Percentiles rank a stretch among this genome's conserved stretches.
Conservation (phyloP, 2,329 filamentous ascomycete species). For the Microsporum audouinii region DNA sequence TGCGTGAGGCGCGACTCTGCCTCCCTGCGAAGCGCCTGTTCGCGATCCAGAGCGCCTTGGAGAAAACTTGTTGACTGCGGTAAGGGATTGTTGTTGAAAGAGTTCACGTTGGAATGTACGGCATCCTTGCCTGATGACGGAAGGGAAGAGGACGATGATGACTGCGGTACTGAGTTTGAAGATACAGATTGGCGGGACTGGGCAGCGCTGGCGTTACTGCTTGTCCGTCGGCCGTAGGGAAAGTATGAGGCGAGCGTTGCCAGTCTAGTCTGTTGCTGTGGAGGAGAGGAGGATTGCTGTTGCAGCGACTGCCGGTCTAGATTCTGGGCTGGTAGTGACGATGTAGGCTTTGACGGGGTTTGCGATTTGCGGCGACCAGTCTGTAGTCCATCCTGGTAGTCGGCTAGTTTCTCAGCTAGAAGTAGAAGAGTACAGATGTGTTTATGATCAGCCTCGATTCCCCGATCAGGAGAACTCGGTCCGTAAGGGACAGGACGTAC, state of each 20-base stretch:
- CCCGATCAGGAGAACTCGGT: not conserved
- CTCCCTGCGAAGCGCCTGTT: slow-evolving; percentile 44
- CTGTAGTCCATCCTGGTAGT: slow-evolving; percentile 53
- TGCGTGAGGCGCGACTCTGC: slow-evolving; percentile 46
- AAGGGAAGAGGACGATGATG: slow-evolving; percentile 14
- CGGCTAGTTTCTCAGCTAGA: slow-evolving; percentile 45
- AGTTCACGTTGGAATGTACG: slow-evolving; percentile 8
- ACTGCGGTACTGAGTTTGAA: slow-evolving; percentile 12
- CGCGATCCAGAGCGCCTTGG: slow-evolving; percentile 43
- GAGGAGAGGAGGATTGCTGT: slow-evolving; percentile 13
- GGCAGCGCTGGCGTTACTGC: slow-evolving; percentile 20
- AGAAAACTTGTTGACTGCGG: slow-evolving; percentile 26
- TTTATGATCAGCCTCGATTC: not conserved
- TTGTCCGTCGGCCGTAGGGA: slow-evolving; percentile 27
- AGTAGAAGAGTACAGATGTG: slow-evolving; percentile 3
- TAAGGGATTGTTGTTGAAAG: slow-evolving; percentile 5
- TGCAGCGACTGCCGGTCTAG: slow-evolving; percentile 21
- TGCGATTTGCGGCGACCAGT: slow-evolving; percentile 32
- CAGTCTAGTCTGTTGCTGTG: slow-evolving; percentile 27
- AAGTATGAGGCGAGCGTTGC: slow-evolving; percentile 30
- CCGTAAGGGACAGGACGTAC: slow-evolving; percentile 26
- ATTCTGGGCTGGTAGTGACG: slow-evolving; percentile 17
- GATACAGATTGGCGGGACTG: slow-evolving; percentile 18
- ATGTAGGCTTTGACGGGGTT: slow-evolving; percentile 13
- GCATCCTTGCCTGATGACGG: slow-evolving; percentile 10